phyloP scores from a whole-genome alignment of 257 asterid species.

The Rubia yunnanensis region DNA sequence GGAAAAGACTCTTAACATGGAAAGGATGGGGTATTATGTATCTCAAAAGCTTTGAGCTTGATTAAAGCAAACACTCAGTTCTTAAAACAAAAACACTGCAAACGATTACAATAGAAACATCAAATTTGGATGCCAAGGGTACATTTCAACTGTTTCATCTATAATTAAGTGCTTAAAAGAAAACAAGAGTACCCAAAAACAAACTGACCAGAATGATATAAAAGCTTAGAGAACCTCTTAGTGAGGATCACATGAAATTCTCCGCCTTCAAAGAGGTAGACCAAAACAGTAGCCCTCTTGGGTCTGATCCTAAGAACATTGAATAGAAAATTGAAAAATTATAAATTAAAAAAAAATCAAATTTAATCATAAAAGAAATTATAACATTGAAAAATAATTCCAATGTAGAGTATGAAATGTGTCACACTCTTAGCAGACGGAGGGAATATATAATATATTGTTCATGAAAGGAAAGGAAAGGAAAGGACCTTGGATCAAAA shows the following conservation, averaged over 20 bases:
- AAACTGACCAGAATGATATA: slow-evolving; percentile 82
- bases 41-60: neutral
- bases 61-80: neutral
- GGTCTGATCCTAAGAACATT: slow-evolving; percentile 61
- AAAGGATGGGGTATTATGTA: neutral
- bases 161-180: neutral
- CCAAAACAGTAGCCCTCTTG: slow-evolving; percentile 84
- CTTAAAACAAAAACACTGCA: neutral
- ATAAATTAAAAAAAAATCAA: too few relatives aligned
- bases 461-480: too few relatives aligned
- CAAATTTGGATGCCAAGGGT: neutral
- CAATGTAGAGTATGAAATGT: too few relatives aligned
- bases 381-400: too few relatives aligned
- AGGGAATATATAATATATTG: too few relatives aligned
- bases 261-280: slow-evolving; percentile 87
- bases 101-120: neutral
- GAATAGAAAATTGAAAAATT: too few relatives aligned
- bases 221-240: slow-evolving; percentile 71
- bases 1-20: too few relatives aligned
- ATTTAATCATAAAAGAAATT: too few relatives aligned
- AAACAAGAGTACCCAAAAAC: neutral
- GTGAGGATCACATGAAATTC: slow-evolving; percentile 81
- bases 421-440: too few relatives aligned
- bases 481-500: too few relatives aligned
- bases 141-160: neutral